Base-by-base conservation (phyloP, 176 grass and related monocot species). In the bread wheat (Triticum aestivum) region DNA sequence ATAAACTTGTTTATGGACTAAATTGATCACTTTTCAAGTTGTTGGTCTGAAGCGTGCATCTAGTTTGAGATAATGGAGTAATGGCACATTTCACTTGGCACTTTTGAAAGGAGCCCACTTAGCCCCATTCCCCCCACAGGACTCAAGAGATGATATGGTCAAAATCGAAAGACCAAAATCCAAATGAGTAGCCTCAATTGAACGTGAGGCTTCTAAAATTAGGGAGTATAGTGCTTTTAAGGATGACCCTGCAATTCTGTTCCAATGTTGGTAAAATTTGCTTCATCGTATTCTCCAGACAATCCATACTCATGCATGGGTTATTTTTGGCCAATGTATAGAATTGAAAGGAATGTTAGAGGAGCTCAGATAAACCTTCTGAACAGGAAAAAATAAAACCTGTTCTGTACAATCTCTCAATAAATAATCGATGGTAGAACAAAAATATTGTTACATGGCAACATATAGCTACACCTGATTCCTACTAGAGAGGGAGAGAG, bases 401-500 rank as follows among this genome's bases (percentile, higher is more conserved):
- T 73, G 18, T 37, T 56, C 2, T 13, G 10, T 61, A 47, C 13
- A 54, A 54, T 54, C 51, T 54, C 5, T 54, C 51, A 70, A 84
- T 42, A 58, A 59, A 70, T 41, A 79, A 42, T 69, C 47, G 62
- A 77, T 45, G 33, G 34, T 66, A 79, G 32, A 83, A 4, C 15
- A n/a, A 63, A 86, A 83, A 65, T 33, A n/a, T 44, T 11, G 79
- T 79, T 67, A 79, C 75, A 73, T 44, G 38, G 34, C 11, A 73
- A 26, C 58, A 56, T 15, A 76, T 30, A 85, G 5, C 78, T 89
- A 73, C 35, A 47, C 8, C 58, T 85, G 65, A 85, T 81, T 75
- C 61, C 88, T 85, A 58, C 79, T 44, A 54, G 15, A 54, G 51
- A 54, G 51, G 15, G 34, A 13, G n/a, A 21, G 11, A 37, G 20